Evolutionary conservation across 202 grass and related monocot species (phyloP).

Genomic region (Panicum virgatum): DNA sequence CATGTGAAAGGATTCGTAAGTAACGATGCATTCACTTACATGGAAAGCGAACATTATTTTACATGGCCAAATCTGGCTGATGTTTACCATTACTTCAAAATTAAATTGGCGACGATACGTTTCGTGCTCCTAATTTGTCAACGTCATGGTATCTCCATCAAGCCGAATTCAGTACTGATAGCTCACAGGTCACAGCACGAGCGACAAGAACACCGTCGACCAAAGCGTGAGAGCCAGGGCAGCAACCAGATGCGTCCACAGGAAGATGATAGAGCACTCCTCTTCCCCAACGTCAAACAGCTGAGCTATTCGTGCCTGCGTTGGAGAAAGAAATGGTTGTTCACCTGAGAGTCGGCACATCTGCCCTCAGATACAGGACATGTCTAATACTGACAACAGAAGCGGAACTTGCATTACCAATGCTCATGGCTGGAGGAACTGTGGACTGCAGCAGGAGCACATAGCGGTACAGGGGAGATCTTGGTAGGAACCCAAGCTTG

Average conservation of each 20-base stretch:
- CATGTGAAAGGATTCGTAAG: background rate
- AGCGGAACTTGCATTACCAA: slow-evolving; percentile 27
- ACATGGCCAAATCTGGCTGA: background rate
- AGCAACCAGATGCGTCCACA: slow-evolving; percentile 54
- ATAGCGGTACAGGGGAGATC: slow-evolving; percentile 55
- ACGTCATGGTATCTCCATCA: background rate
- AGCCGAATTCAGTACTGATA: background rate
- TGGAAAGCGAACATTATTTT: background rate
- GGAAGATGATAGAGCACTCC: slow-evolving; percentile 49
- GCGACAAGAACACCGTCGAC: slow-evolving; percentile 54
- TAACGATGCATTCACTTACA: background rate
- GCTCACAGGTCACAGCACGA: slow-evolving; percentile 45
- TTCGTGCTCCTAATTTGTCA: background rate
- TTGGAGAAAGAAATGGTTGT: background rate
- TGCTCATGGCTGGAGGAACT: slow-evolving; percentile 59
- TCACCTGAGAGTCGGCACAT: background rate
- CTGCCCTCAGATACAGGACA: background rate
- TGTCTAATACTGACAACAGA: background rate
- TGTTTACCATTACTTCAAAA: background rate
- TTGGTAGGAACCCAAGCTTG: slow-evolving; percentile 55
- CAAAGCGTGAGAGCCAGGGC: slow-evolving; percentile 45
- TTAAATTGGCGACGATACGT: background rate
- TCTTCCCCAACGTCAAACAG: slow-evolving; percentile 54
- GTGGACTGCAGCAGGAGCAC: slow-evolving; percentile 70
- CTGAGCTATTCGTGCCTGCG: slow-evolving; percentile 56